Evolutionary conservation across 176 grass and related monocot species (phyloP), one percentile per base, ranked within the genome.

Genomic region (Aechmea fasciata): DNA sequence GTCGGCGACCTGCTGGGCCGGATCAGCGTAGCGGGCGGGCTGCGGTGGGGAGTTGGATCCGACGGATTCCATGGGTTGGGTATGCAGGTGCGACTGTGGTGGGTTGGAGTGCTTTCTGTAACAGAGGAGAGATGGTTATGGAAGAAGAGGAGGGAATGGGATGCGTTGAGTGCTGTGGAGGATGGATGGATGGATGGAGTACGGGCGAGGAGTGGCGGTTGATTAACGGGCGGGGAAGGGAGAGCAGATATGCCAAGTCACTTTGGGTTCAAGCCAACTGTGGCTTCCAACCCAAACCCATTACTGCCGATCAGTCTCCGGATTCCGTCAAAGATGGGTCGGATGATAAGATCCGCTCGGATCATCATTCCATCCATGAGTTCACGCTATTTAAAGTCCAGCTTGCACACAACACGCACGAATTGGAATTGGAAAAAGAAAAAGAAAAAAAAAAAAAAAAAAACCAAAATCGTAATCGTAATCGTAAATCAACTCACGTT

Each of bases 31-130:
- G 47, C 2, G 13, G 75, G 13, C 9, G 70, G n/a, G 19, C 33
- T 26, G 48, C 1, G 51, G 61, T 14, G 80, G 72, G n/a, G 73
- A 76, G 55, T 76, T 76, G 15, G 80, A 82, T 14, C 72, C 80
- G 1, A 76, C 66, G 48, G 80, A 76, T 15, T 82, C 80, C 80
- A 82, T 49, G 28, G 63, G 9, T 66, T 23, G 71, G 52, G 12
- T 9, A 69, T 48, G 11, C 28, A 57, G 13, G 24, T 54, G 20
- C 19, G 9, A 47, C 62, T 50, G 64, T 50, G 12, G 52, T 81
- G 71, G 70, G 64, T 82, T 47, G 72, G 66, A 63, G 57, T 22
- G 66, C 10, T 64, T 47, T 23, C 14, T 13, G 53, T 49, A 12
- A 18, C 6, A 68, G 49, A 51, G 63, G 71, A 13, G 73, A 65